phyloP scores from a whole-genome alignment of 257 asterid species.

The Mentha longifolia region DNA sequence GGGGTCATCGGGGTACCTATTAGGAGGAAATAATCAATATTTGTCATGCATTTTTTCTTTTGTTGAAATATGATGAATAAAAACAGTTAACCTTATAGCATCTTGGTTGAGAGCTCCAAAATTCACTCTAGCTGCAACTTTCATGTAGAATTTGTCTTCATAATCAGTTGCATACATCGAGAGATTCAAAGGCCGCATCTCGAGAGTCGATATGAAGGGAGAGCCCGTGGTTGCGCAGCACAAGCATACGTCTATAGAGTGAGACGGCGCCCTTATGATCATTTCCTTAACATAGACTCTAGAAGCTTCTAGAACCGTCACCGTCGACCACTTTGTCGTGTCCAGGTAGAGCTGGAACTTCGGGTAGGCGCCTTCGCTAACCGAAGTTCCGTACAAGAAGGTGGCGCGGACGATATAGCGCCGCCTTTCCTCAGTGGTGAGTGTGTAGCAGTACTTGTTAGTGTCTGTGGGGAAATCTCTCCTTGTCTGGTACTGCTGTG shows the following conservation, averaged over 20 bases:
- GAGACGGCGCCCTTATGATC: constrained; percentile 86
- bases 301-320: constrained; percentile 71
- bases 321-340: constrained; percentile 87
- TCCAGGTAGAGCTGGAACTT: constrained; percentile 89
- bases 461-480: constrained; percentile 80
- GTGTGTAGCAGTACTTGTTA: constrained; percentile 76
- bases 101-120: constrained; percentile 75
- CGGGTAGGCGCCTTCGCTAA: constrained; percentile 64
- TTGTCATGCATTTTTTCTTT: too few species aligned
- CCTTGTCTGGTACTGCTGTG: constrained; percentile 58
- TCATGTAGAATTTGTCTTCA: constrained; percentile 75
- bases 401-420: constrained; percentile 82
- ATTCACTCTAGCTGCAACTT: constrained; percentile 79
- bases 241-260: constrained; percentile 70
- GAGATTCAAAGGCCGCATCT: constrained; percentile 80
- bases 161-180: constrained; percentile 96
- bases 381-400: constrained; percentile 70
- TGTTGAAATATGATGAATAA: too few species aligned
- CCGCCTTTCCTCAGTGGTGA: constrained; percentile 70
- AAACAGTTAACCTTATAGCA: too few species aligned
- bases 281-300: constrained; percentile 75
- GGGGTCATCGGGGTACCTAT: constrained; percentile 92
- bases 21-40: too few species aligned
- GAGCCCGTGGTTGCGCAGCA: constrained; percentile 94
- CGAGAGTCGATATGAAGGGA: constrained; percentile 90